A percentile compares a stretch with the other conserved stretches of the same genome.
phyloP scores from a whole-genome alignment of 345 rosid species.

The Eucalyptus paniculata region DNA sequence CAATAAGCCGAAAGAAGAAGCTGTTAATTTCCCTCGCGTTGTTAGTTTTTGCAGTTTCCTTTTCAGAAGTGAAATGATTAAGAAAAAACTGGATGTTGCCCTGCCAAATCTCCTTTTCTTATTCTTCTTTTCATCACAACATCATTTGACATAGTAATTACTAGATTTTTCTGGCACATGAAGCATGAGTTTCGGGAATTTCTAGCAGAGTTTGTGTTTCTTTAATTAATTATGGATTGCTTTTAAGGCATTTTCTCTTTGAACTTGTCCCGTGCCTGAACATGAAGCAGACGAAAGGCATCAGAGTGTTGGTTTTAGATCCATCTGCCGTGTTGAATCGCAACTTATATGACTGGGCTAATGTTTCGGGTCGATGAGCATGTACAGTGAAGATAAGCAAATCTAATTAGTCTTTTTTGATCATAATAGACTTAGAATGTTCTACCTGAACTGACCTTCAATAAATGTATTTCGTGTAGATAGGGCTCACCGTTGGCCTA shows the following conservation, averaged over 20 bases:
- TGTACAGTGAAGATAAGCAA: background rate
- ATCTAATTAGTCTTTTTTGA: background rate
- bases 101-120: background rate
- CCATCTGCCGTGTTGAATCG: background rate
- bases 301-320: background rate
- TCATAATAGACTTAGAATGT: background rate
- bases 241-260: background rate
- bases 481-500: slow-evolving; percentile 52
- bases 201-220: background rate
- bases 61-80: background rate
- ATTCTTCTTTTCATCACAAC: background rate
- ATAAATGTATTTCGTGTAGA: slow-evolving; percentile 27
- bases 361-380: background rate
- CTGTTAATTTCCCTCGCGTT: background rate
- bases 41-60: background rate
- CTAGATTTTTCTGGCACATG: background rate
- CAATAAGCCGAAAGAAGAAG: background rate
- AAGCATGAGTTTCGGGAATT: background rate
- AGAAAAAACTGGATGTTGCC: background rate
- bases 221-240: background rate
- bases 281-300: background rate
- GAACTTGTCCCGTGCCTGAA: background rate
- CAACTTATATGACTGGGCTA: background rate
- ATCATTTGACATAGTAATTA: background rate
- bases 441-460: background rate